A percentile compares a stretch with the other conserved stretches of the same genome.
These are phyloP conservation scores for Paecilomyces sp. DNA, from an alignment of 2,329 filamentous ascomycete species.

Conservation along the genomic window DNA sequence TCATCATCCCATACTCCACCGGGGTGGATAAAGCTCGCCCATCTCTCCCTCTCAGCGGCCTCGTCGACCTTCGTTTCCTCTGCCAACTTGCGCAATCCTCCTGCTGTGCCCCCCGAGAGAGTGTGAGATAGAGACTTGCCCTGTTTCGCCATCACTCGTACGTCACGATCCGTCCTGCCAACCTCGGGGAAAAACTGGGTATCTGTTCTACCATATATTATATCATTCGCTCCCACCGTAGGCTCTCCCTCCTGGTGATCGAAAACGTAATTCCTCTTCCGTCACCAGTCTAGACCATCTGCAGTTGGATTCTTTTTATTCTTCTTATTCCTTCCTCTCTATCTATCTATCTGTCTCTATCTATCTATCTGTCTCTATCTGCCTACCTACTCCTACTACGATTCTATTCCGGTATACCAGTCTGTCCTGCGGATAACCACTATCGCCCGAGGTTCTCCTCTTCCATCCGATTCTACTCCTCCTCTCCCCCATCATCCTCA, in stretches of 20 bases:
- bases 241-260: not conserved
- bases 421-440: no score
- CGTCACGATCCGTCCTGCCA: slow-evolving; percentile 9
- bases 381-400: no score
- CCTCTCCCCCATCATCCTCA: not conserved
- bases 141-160: slow-evolving; percentile 13
- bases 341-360: no score
- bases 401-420: no score
- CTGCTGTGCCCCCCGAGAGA: not conserved
- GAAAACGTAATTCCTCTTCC: not conserved
- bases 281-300: no score
- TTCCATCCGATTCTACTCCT: no score
- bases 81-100: slow-evolving; percentile 7
- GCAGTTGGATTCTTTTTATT: no score
- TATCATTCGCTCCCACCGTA: not conserved
- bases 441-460: no score
- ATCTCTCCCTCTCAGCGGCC: slow-evolving; percentile 7
- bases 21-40: slow-evolving; percentile 17
- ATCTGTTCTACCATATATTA: not conserved
- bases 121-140: no score
- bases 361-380: no score
- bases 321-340: no score
- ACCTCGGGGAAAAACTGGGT: not conserved
- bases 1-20: slow-evolving; percentile 9
- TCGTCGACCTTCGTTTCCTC: slow-evolving; percentile 10